Evolutionary conservation across 2,329 filamentous ascomycete species (phyloP).

Genomic region (Clonostachys rosea): DNA sequence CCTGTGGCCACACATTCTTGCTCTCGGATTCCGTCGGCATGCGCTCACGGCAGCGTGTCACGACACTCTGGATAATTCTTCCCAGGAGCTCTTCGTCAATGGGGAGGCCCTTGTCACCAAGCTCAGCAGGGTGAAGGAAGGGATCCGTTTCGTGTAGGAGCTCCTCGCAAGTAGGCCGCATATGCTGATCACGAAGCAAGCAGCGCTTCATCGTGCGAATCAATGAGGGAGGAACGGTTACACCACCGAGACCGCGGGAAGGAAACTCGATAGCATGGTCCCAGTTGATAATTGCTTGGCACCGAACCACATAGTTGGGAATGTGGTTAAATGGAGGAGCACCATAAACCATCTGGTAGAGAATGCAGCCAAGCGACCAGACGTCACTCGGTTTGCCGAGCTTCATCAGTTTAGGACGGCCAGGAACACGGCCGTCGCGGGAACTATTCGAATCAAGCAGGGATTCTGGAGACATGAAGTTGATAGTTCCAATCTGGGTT

Average conservation of each 20-base stretch:
- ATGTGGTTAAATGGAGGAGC: slow-evolving; percentile 93
- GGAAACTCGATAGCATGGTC: slow-evolving; percentile 70
- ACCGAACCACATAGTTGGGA: slow-evolving; percentile 77
- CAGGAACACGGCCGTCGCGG: slow-evolving; percentile 32
- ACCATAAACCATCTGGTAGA: slow-evolving; percentile 99
- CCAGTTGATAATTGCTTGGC: slow-evolving; percentile 81
- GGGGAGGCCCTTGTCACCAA: slow-evolving; percentile 48
- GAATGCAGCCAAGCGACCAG: slow-evolving; percentile 92
- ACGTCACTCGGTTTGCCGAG: slow-evolving; percentile 94
- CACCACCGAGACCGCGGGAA: slow-evolving; percentile 61
- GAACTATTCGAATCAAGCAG: slow-evolving; percentile 79
- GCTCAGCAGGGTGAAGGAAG: slow-evolving; percentile 59
- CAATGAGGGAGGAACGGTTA: slow-evolving; percentile 52
- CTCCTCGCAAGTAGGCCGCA: slow-evolving; percentile 60
- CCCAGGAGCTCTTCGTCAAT: slow-evolving; percentile 59
- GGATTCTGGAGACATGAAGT: slow-evolving; percentile 97
- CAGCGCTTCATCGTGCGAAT: slow-evolving; percentile 59
- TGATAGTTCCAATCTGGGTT: slow-evolving; percentile 90
- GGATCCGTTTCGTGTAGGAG: slow-evolving; percentile 54
- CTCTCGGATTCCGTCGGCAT: slow-evolving; percentile 56
- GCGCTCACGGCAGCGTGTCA: slow-evolving; percentile 50
- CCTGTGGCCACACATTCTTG: slow-evolving; percentile 50
- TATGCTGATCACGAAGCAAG: slow-evolving; percentile 55
- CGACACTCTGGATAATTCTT: slow-evolving; percentile 59
- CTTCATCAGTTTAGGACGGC: slow-evolving; percentile 76